Evolutionary conservation across 495 filamentous ascomycete genomes (phyloP).

Genomic region (Aspergillus biplanus): DNA sequence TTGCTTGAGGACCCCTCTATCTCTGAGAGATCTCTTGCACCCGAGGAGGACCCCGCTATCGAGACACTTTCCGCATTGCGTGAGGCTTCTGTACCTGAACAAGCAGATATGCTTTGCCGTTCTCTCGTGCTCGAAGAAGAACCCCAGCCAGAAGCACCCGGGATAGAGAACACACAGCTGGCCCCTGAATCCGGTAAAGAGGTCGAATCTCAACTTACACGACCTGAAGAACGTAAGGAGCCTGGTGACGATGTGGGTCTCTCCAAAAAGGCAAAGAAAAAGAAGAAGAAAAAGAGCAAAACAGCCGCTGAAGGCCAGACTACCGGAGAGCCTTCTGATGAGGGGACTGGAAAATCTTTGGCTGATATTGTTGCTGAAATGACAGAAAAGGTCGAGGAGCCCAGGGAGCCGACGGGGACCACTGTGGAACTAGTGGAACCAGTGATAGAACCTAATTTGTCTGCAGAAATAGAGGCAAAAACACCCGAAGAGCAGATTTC

Average conservation of each 20-base stretch:
- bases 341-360: not conserved
- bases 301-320: conserved; percentile 17
- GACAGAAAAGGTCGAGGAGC: not conserved
- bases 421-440: not conserved
- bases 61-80: not conserved
- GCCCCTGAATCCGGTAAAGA: conserved; percentile 4
- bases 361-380: not conserved
- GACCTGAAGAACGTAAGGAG: conserved; percentile 20
- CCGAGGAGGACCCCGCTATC: not conserved
- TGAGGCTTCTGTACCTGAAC: conserved; percentile 3
- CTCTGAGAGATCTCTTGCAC: not conserved
- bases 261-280: conserved; percentile 44
- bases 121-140: conserved; percentile 10
- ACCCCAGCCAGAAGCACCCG: not conserved
- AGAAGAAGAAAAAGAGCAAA: conserved; percentile 43
- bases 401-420: not conserved
- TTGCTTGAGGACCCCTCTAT: too few species aligned
- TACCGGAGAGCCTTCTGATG: conserved; percentile 16
- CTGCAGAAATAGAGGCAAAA: not conserved
- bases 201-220: conserved; percentile 7
- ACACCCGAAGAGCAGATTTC: not conserved
- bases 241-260: conserved; percentile 17
- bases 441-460: not conserved
- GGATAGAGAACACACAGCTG: not conserved
- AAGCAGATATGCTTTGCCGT: not conserved